Evolutionary conservation across 345 rosid genomes (phyloP).

Genomic region (Salix purpurea): DNA sequence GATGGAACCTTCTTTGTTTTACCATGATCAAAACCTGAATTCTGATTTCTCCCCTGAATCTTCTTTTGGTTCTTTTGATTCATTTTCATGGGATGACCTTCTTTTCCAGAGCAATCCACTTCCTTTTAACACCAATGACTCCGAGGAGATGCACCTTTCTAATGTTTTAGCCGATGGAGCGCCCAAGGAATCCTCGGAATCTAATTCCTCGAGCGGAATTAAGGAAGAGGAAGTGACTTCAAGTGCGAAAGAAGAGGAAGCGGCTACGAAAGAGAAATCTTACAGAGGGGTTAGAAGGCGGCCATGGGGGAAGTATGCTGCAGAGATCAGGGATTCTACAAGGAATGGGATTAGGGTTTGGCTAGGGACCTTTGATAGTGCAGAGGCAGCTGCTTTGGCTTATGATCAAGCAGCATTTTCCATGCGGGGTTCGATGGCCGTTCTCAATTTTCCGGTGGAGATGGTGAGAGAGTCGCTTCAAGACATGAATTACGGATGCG

Average conservation of each 20-base stretch:
- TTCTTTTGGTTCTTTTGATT: conserved; percentile 36
- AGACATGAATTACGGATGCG: conserved; percentile 28
- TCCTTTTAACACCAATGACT: conserved; percentile 33
- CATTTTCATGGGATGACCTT: conserved; percentile 31
- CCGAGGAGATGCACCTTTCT: conserved; percentile 41
- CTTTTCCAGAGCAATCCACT: conserved; percentile 30
- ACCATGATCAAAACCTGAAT: conserved; percentile 3
- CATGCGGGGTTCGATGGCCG: conserved; percentile 38
- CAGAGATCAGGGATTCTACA: conserved; percentile 45
- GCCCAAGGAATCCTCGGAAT: conserved; percentile 33
- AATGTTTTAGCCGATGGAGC: conserved; percentile 31
- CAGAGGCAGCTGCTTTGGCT: conserved; percentile 46
- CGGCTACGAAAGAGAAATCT: conserved; percentile 22
- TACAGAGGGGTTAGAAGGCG: conserved; percentile 45
- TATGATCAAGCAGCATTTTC: conserved; percentile 49
- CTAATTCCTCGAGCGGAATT: conserved; percentile 21
- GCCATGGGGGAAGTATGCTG: conserved; percentile 54
- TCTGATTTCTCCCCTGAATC: conserved; percentile 32
- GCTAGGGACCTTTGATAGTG: conserved; percentile 45
- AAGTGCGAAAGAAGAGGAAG: background rate
- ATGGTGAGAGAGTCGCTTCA: conserved; percentile 39
- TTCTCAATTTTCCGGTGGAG: conserved; percentile 42
- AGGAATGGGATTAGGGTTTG: conserved; percentile 43
- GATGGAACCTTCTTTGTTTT: conserved; percentile 34
- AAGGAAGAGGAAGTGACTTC: conserved; percentile 37